Percentiles rank a stretch among this genome's conserved stretches.
Conservation (phyloP, 1,284 basidiomycete species). For the Boletus coffeatus region DNA sequence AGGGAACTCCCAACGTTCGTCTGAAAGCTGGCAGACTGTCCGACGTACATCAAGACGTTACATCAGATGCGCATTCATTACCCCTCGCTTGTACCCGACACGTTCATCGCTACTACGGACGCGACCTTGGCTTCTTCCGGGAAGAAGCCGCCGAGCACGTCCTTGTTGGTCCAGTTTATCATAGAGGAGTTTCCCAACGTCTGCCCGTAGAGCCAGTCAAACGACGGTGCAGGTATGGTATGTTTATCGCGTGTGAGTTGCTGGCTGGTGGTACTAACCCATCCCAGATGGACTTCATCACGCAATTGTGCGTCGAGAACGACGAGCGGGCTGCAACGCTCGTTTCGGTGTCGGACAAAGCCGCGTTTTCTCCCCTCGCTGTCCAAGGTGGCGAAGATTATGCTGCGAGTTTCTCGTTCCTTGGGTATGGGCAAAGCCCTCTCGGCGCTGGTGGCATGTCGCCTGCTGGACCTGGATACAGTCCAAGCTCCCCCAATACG, state of each 20-base stretch:
- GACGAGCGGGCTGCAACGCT: constrained; percentile 71
- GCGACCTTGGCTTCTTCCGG: constrained; percentile 39
- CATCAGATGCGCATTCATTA: constrained; percentile 82
- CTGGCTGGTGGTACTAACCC: constrained; percentile 6
- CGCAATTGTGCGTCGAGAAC: constrained; percentile 72
- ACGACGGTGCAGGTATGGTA: constrained; percentile 71
- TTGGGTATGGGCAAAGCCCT: constrained; percentile 80
- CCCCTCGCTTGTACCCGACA: constrained; percentile 82
- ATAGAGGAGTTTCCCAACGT: constrained; percentile 69
- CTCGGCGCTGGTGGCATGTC: constrained; percentile 75
- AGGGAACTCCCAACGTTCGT: not conserved
- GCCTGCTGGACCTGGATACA: constrained; percentile 41
- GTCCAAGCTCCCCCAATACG: no score
- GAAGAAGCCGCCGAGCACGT: constrained; percentile 43
- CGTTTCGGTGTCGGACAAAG: constrained; percentile 72
- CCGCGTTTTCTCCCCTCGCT: constrained; percentile 92
- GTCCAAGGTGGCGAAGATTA: constrained; percentile 86
- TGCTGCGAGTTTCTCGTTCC: constrained; percentile 35
- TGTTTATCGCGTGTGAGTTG: constrained; percentile 2
- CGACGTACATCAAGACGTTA: constrained; percentile 83
- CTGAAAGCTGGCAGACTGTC: constrained; percentile 68
- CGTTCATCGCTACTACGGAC: constrained; percentile 56
- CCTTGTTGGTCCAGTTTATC: constrained; percentile 67
- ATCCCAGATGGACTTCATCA: constrained; percentile 66
- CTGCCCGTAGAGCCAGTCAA: constrained; percentile 64